These are phyloP conservation scores for Amanita phalloides DNA, from an alignment of 768 basidiomycete genomes.

Conservation along the genomic window DNA sequence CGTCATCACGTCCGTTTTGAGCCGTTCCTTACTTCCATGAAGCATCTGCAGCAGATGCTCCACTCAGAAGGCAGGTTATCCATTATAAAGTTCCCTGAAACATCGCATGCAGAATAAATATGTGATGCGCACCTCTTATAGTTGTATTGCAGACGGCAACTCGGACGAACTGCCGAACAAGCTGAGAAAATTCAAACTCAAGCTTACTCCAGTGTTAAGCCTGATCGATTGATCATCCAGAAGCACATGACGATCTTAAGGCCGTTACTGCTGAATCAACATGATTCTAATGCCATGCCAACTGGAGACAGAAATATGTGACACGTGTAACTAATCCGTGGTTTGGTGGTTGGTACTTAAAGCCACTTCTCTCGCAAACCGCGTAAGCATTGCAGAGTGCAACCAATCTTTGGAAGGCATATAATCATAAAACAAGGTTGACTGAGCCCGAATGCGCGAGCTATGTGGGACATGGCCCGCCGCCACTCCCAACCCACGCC, in stretches of 20 bases:
- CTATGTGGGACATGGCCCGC: not conserved
- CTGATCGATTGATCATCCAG: not conserved
- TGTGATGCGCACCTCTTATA: not conserved
- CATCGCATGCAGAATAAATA: not conserved
- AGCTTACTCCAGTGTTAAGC: not conserved
- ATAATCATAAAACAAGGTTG: not conserved
- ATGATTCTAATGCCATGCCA: not conserved
- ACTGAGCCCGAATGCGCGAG: not conserved
- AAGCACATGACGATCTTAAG: slow-evolving; percentile 4
- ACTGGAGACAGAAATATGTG: not conserved
- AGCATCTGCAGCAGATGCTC: not conserved
- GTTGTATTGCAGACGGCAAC: not conserved
- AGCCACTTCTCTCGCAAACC: not conserved
- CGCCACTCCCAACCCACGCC: not conserved
- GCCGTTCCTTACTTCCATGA: not conserved
- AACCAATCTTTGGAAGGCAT: not conserved
- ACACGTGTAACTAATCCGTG: not conserved
- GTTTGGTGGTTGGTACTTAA: not conserved
- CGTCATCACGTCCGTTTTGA: not conserved
- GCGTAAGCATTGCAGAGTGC: not conserved
- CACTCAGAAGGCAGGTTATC: not conserved
- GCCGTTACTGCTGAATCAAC: not conserved
- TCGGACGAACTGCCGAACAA: not conserved
- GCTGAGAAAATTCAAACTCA: not conserved
- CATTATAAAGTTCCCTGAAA: not conserved